Evolutionary conservation across 2,329 filamentous ascomycete genomes (phyloP).

Genomic region (Cryoendolithus antarcticus): DNA sequence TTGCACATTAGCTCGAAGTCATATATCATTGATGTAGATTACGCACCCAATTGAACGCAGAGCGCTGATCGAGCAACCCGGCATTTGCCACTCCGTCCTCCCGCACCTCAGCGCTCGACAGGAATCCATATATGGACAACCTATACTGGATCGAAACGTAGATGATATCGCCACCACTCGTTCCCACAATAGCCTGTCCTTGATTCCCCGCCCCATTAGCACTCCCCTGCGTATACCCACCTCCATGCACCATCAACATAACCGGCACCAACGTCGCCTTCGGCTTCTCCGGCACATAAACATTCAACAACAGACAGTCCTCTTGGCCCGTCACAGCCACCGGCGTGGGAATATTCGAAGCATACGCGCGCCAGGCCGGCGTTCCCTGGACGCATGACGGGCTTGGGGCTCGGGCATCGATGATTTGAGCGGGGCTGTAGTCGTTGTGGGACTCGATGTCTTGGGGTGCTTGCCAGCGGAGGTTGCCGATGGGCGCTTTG

Average conservation of each 20-base stretch:
- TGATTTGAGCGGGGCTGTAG: slow-evolving; percentile 9
- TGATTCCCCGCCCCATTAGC: slow-evolving; percentile 8
- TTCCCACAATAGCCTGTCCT: slow-evolving; percentile 19
- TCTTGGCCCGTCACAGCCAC: slow-evolving; percentile 13
- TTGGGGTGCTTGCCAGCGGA: slow-evolving; percentile 21
- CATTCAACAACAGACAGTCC: slow-evolving; percentile 31
- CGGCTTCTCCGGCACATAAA: slow-evolving; percentile 27
- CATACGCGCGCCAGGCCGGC: slow-evolving; percentile 7
- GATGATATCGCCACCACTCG: slow-evolving; percentile 21
- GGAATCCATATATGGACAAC: slow-evolving; percentile 19
- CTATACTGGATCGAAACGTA: slow-evolving; percentile 23
- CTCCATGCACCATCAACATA: slow-evolving; percentile 25
- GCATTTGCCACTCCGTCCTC: slow-evolving; percentile 15
- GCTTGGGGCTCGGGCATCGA: slow-evolving; percentile 16
- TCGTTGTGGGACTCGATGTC: slow-evolving; percentile 16
- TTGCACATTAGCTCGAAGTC: no score
- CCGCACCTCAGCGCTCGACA: slow-evolving; percentile 9
- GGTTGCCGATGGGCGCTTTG: slow-evolving; percentile 16
- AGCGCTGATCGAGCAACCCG: slow-evolving; percentile 18
- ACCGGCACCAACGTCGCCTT: slow-evolving; percentile 17
- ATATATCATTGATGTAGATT: no score
- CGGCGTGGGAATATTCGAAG: slow-evolving; percentile 5
- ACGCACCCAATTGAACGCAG: slow-evolving; percentile 15
- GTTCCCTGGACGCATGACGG: slow-evolving; percentile 19
- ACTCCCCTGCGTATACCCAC: slow-evolving; percentile 23